Base-by-base conservation (phyloP, 2,329 filamentous ascomycete genomes). In the Chrysoporthe deuterocubensis region DNA sequence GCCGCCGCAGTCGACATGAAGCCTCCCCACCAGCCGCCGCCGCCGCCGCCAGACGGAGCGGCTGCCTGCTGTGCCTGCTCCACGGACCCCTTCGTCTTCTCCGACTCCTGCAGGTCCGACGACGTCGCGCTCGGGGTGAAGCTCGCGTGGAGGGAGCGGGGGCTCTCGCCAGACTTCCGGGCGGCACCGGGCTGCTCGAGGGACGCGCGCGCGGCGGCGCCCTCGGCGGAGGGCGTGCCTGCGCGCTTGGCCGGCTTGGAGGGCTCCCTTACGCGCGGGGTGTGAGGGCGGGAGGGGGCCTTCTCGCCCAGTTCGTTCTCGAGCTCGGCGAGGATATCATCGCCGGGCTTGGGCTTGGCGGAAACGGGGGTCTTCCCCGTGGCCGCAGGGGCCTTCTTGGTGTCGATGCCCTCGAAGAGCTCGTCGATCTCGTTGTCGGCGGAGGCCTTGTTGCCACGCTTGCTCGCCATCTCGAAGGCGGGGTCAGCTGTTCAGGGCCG, bases 21-120 rank as follows among this genome's bases (percentile, higher is more conserved):
- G 32, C 93, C 91, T 75, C 94, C 93, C 92, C 93, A 97, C 92
- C 93, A 96, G 65, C 93, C 91, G 71, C 93, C 92, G 69, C 91
- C 21, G 21, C 21, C 88, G 54, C 59, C 75, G 62, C 16, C 67
- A 72, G 69, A 68, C 63, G 76, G 64, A 72, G 75, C 71, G 70
- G 72, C 52, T 14, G 63, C 26, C 40, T 56, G 60, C 71, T 78
- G 76, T 59, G 77, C 74, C 73, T 87, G 82, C 67, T 85, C 82
- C 58, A 79, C 76, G 4, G 80, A 71, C 32, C 80, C 78, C 74
- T 83, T 86, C 34, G 65, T 60, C 78, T 83, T 87, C 74, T 88
- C 86, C 44, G 80, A 75, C 71, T 89, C 86, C 66, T 87, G 85
- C 7, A 85, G 81, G 69, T 90, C 87, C 65, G 86, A 85, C 81